Base-by-base conservation (phyloP, 2,329 filamentous ascomycete species). In the Phialemonium atrogriseum region DNA sequence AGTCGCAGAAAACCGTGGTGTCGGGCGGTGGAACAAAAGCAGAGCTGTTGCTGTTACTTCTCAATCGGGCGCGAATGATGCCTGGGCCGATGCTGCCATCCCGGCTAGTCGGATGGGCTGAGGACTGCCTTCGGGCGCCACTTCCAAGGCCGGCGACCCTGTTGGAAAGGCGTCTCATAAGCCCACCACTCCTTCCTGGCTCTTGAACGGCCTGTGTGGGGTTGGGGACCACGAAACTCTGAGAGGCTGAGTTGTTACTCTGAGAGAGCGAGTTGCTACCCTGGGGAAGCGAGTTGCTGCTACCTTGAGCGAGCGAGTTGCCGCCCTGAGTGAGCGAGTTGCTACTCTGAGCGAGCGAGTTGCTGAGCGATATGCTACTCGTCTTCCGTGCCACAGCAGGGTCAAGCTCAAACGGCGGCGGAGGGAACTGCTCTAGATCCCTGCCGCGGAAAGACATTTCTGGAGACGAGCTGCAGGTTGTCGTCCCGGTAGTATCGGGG, bases 81-180 rank as follows among this genome's bases (percentile, higher is more conserved):
- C 87, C 82, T 2, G 91, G 91, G 1, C 91, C 91, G 16, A 87
- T 80, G 51, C 88, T 95, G 39, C 84, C 80, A 50, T 95, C 87
- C 24, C 88, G 78, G 52, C 81, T 85, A 38, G 79, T 77, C 13
- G 82, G 74, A 26, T 82, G 73, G 1, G 80, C 80, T 3, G 84
- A 87, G 11, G 85, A 93, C 39, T 82, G 80, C 39, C 88, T 23
- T 10, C 28, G 19, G 12, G 7, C 20, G n/a, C 12, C 18, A 16
- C 13, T 19, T 7, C 28, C 21, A 7, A 30, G 28, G 73, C 40
- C 87, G 77, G 38, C 80, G 71, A 23, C 85, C 39, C 81, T 78
- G 46, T 83, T 84, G 19, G 91, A 96, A 14, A 95, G 64, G 40
- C 88, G 76, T 40, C 91, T 78, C 44, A 96, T 93, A 35, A 96